Evolutionary conservation across 2,329 filamentous ascomycete species (phyloP).

Genomic region (Aureobasidium sp.): DNA sequence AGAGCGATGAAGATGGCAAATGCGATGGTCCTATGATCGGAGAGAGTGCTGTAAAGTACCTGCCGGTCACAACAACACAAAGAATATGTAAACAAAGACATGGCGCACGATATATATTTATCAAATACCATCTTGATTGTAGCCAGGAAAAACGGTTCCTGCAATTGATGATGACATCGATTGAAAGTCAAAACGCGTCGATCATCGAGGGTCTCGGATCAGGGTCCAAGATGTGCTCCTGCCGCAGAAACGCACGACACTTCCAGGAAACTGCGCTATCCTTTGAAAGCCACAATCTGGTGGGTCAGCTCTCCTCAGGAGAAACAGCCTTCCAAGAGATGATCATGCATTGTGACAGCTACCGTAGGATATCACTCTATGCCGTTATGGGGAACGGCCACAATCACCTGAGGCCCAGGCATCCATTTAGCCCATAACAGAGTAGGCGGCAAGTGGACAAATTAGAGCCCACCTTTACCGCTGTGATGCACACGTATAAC

Average conservation of each 20-base stretch:
- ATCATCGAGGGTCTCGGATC: neutral
- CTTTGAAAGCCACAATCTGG: neutral
- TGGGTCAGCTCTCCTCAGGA: neutral
- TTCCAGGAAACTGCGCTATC: neutral
- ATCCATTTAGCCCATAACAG: too few species aligned
- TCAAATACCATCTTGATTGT: neutral
- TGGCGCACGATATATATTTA: neutral
- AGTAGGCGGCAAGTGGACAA: neutral
- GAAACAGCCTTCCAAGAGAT: neutral
- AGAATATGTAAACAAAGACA: neutral
- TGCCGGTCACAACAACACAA: neutral
- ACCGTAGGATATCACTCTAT: too few species aligned
- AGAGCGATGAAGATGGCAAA: neutral
- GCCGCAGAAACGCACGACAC: neutral
- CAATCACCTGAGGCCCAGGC: too few species aligned
- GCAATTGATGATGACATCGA: slow-evolving; percentile 8
- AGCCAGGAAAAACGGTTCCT: neutral
- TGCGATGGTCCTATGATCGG: neutral
- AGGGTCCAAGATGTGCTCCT: neutral
- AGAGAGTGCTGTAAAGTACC: neutral
- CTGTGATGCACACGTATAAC: neutral
- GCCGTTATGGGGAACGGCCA: too few species aligned
- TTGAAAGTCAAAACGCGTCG: neutral
- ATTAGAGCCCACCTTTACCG: neutral
- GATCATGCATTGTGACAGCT: neutral